Conservation (phyloP, 306 rosid genomes). For the Arachis stenosperma region DNA sequence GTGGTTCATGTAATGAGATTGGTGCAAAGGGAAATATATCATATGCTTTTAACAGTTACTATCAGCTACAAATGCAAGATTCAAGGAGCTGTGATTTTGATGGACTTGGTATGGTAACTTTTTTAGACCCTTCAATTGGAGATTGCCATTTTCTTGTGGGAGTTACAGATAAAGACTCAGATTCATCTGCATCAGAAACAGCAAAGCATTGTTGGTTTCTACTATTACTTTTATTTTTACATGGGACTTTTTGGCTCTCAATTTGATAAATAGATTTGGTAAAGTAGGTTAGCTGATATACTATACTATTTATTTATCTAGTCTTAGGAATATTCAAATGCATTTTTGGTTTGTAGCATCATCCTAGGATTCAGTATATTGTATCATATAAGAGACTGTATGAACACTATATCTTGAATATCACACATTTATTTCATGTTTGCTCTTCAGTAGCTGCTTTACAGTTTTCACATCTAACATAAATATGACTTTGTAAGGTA, state of each 20-base stretch:
- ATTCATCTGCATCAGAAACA: slow-evolving; percentile 50
- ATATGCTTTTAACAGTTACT: slow-evolving; percentile 93
- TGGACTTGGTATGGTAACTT: slow-evolving; percentile 88
- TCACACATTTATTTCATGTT: slow-evolving; percentile 35
- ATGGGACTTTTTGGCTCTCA: slow-evolving; percentile 44
- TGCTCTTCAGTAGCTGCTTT: slow-evolving; percentile 5
- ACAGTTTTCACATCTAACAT: neutral
- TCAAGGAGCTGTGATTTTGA: slow-evolving; percentile 80
- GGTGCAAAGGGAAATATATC: slow-evolving; percentile 90
- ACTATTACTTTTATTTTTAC: slow-evolving; percentile 48
- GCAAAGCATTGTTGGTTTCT: slow-evolving; percentile 37
- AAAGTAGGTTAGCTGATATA: slow-evolving; percentile 44
- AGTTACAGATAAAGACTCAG: slow-evolving; percentile 57
- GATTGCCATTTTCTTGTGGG: slow-evolving; percentile 87
- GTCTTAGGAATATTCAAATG: slow-evolving; percentile 45
- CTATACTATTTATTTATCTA: slow-evolving; percentile 38
- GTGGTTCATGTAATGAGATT: slow-evolving; percentile 89
- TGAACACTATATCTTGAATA: slow-evolving; percentile 35
- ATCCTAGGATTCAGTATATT: slow-evolving; percentile 39
- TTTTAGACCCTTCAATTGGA: slow-evolving; percentile 82
- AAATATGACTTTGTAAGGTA: neutral
- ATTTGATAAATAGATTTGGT: slow-evolving; percentile 30
- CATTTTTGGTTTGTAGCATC: slow-evolving; percentile 43
- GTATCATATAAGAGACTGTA: slow-evolving; percentile 41
- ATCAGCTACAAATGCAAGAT: slow-evolving; percentile 88